phyloP scores from a whole-genome alignment of 1,284 basidiomycete genomes.

The Ustilago esculenta region DNA sequence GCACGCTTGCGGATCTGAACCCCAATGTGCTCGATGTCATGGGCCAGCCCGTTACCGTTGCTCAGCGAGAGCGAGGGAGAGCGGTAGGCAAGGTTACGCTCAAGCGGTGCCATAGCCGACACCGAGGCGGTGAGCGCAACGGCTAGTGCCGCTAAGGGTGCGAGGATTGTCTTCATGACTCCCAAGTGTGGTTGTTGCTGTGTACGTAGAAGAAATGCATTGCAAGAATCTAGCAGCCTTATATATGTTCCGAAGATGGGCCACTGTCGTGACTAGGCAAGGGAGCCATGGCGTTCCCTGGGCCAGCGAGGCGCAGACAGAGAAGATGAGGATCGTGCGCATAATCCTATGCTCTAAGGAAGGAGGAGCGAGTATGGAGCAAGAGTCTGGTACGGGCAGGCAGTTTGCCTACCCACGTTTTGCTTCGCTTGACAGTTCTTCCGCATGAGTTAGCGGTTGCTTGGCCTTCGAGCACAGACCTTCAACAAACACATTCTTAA shows the following conservation, averaged over 20 bases:
- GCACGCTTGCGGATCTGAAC: constrained; percentile 36
- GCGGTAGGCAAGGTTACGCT: constrained; percentile 56
- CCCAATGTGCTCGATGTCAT: constrained; percentile 43
- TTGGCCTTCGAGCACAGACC: not conserved
- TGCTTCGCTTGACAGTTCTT: not conserved
- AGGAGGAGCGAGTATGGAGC: too few species aligned
- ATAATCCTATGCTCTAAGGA: too few species aligned
- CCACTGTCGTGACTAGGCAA: too few species aligned
- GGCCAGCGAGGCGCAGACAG: too few species aligned
- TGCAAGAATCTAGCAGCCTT: not conserved
- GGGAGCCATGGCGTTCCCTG: too few species aligned
- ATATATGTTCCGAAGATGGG: too few species aligned
- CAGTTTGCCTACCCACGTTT: not conserved
- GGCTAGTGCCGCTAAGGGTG: constrained; percentile 28
- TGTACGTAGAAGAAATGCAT: not conserved
- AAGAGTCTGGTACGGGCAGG: not conserved
- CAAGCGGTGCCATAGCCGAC: constrained; percentile 40
- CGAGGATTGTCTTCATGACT: constrained; percentile 28
- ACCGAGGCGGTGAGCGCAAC: constrained; percentile 33
- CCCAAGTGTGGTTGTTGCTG: not conserved
- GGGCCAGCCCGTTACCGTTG: constrained; percentile 37
- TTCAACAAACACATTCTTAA: too few species aligned
- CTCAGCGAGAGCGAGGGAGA: constrained; percentile 44
- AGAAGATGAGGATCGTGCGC: too few species aligned
- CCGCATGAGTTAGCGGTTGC: not conserved